Conservation (phyloP, 192 early-diverging fungal genomes). For the Pilaira anomala region DNA sequence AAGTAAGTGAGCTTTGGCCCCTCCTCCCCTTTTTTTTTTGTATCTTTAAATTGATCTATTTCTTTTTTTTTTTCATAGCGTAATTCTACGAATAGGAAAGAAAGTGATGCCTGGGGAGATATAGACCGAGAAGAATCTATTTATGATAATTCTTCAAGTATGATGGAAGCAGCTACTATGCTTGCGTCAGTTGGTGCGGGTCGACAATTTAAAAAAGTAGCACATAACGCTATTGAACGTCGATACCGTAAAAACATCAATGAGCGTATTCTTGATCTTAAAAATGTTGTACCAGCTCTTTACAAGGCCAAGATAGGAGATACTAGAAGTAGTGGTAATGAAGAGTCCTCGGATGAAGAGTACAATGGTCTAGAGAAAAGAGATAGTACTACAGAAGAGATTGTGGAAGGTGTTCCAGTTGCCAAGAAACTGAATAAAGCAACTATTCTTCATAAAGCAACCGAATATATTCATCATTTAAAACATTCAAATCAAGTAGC, state of each 20-base stretch:
- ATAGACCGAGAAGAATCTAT: not conserved
- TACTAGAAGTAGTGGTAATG: conserved; percentile 46
- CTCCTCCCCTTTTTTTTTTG: no score
- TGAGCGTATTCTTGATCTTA: conserved; percentile 85
- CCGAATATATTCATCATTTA: conserved; percentile 81
- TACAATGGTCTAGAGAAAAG: conserved; percentile 36
- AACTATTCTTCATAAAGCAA: conserved; percentile 84
- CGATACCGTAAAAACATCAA: conserved; percentile 96
- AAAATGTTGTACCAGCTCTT: conserved; percentile 79
- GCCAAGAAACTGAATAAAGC: conserved; percentile 95
- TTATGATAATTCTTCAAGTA: not conserved
- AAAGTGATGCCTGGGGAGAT: not conserved
- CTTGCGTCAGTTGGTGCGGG: not conserved
- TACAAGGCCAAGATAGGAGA: conserved; percentile 43
- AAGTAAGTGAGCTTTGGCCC: no score
- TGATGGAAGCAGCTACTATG: not conserved
- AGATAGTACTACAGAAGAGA: conserved; percentile 31
- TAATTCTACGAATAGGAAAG: not conserved
- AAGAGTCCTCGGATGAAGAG: conserved; percentile 32
- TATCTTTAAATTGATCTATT: not conserved
- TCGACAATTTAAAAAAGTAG: conserved; percentile 74
- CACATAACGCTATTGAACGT: conserved; percentile 92
- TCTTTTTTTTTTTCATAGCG: not conserved
- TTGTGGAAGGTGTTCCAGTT: conserved; percentile 76
- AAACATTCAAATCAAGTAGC: conserved; percentile 40